These are phyloP conservation scores for Mortierella antarctica DNA, from an alignment of 192 early-diverging fungal species.

Conservation along the genomic window DNA sequence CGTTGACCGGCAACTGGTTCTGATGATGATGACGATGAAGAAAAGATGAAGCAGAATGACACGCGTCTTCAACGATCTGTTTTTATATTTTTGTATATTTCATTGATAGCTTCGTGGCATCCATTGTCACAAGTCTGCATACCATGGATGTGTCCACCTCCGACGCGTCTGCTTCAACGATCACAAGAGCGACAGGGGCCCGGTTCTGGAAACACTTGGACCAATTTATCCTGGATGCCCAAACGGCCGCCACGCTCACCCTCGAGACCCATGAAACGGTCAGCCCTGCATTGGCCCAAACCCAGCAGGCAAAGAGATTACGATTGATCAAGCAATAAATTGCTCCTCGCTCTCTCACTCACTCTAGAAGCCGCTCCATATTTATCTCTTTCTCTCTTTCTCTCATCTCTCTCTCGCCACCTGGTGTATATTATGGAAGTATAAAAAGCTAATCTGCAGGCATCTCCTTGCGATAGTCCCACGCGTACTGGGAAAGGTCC, in stretches of 20 bases:
- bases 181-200: neutral
- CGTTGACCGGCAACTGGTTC: neutral
- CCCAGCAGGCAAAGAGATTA: slow-evolving; percentile 11
- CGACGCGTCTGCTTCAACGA: neutral
- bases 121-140: slow-evolving; percentile 66
- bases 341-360: too few relatives aligned
- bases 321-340: neutral
- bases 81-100: slow-evolving; percentile 18
- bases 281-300: slow-evolving; percentile 16
- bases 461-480: slow-evolving; percentile 23
- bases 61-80: slow-evolving; percentile 25
- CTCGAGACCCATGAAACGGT: slow-evolving; percentile 53
- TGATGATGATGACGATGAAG: neutral
- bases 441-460: neutral
- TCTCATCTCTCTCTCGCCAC: neutral
- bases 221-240: slow-evolving; percentile 38
- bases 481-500: slow-evolving; percentile 7
- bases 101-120: slow-evolving; percentile 73
- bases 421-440: too few relatives aligned
- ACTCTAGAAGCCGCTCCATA: neutral
- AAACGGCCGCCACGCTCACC: slow-evolving; percentile 43
- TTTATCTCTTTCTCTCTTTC: neutral
- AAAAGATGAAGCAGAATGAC: neutral
- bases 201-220: slow-evolving; percentile 36
- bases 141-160: neutral